Conservation (phyloP, 208 protist genomes). For the Phytomonas sp. region DNA sequence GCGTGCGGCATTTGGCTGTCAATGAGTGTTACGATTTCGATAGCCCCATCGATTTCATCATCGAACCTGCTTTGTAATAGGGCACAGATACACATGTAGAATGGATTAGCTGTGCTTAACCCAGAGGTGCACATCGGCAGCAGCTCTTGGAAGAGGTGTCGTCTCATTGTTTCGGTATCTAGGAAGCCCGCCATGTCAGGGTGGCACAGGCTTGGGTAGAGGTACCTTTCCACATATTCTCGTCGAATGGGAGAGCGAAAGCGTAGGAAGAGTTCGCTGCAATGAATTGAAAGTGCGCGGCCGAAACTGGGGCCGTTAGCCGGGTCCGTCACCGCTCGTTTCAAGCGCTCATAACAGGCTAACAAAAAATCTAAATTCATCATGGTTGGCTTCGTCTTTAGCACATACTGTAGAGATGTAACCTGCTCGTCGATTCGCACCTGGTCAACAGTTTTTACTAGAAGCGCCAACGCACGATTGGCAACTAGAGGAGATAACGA, state of each 20-base stretch:
- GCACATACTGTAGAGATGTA: constrained; percentile 66
- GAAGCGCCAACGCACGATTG: constrained; percentile 68
- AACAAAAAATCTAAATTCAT: constrained; percentile 87
- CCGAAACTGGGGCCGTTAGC: constrained; percentile 56
- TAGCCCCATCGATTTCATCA: constrained; percentile 66
- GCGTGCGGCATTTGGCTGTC: constrained; percentile 87
- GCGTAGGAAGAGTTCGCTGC: constrained; percentile 80
- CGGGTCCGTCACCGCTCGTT: constrained; percentile 61
- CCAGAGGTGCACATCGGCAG: constrained; percentile 67
- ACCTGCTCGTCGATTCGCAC: constrained; percentile 77
- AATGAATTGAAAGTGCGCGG: constrained; percentile 78
- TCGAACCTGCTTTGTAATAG: constrained; percentile 70
- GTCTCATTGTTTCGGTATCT: constrained; percentile 52
- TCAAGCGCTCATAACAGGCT: constrained; percentile 84
- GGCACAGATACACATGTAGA: constrained; percentile 85
- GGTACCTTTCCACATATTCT: constrained; percentile 83
- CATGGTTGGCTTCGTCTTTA: constrained; percentile 57
- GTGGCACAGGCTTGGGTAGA: constrained; percentile 81
- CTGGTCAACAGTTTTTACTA: constrained; percentile 61
- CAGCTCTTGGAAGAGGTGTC: constrained; percentile 67
- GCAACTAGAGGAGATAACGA: constrained; percentile 65
- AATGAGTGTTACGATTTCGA: constrained; percentile 74
- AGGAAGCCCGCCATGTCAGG: constrained; percentile 68
- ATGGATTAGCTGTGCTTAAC: constrained; percentile 65
- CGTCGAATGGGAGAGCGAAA: constrained; percentile 87